Base-by-base conservation (phyloP, 2,329 filamentous ascomycete species). In the Leptographium radiaticola region DNA sequence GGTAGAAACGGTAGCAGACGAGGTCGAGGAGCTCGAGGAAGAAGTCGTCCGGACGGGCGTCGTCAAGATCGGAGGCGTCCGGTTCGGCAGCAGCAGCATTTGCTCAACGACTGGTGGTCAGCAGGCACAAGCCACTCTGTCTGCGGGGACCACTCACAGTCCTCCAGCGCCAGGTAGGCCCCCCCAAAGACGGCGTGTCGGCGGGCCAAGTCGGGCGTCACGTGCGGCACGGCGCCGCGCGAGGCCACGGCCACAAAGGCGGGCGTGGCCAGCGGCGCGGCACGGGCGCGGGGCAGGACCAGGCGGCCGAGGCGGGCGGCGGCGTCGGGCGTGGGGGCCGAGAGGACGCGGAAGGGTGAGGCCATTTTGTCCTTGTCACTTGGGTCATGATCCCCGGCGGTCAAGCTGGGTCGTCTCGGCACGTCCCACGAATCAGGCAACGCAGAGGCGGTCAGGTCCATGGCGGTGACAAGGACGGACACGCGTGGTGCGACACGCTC, bases 81-180 rank as follows among this genome's bases (percentile, higher is more conserved):
- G 53, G 18, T 43, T 15, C 1, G 52, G 51, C 6, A 54, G 52
- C 16, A 52, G 42, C 5, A 55, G 57, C 5, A 59, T 33, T 2
- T 25, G 52, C 38, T 59, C 57, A 11, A 59, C n/a, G 39, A 59
- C 57, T 60, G 46, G 13, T 2, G 38, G 30, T 39, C 7, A 51
- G 48, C 43, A 12, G 6, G 16, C 18, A 20, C 13, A 25, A 20
- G 33, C 7, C n/a, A 30, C 6, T 12, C n/a, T 2, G n/a, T 2
- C 2, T 3, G 2, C 13, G 6, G 6, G 9, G 13, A n/a, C 39
- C 4, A 69, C 86, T 69, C 75, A 96, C 93, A 97, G 68, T 98
- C 93, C 74, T 98, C 93, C 33, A 97, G 71, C 0, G 86, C 87
- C 63, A 93, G 73, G 65, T 95, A 95, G 4, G 87, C 75, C 31